Evolutionary conservation across 768 basidiomycete species (phyloP), one percentile per base, ranked within the genome.

Genomic region (Myochromella boudieri): DNA sequence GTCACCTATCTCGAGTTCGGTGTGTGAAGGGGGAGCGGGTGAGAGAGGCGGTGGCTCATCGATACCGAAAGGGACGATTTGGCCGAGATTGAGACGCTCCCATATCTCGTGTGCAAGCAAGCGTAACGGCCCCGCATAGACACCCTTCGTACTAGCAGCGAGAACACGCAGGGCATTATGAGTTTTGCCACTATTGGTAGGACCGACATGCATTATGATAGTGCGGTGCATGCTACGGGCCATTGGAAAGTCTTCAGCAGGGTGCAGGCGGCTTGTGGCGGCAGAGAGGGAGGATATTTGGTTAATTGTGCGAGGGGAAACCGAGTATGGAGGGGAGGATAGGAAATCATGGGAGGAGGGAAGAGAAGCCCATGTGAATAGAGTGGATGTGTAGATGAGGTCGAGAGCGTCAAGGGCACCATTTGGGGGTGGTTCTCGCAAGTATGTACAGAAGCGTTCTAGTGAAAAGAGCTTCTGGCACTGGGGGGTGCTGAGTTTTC

Each of bases 101-200:
- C 83, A 97, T 33, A 98, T 88, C 66, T 99, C 95, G 68, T 97
- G 87, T 0, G 97, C 97, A 37, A 99, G 84, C 29, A 99, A 76
- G 15, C 95, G 80, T 4, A 98, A 74, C 0, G 95, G 97, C 0
- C 95, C 94, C 0, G 91, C 92, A 56, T 97, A 98, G 3, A 87
- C 75, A 4, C 95, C 97, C 0, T 70, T 68, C 1, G 62, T 58
- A 0, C 94, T 82, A 3, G 82, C 80, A 0, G 92, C 89, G 2
- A 99, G 77, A 0, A 94, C 91, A 34, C 91, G 84, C 7, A 99
- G 70, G 0, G 95, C 97, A 59, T 88, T 84, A 60, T 98, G 85
- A 0, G 95, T 99, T 70, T 99, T 99, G 24, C 95, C 97, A 52
- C 90, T 91, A 65, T 98, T 99, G 18, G 97, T 98, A 0, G 97